Evolutionary conservation across 352 stramenopile genomes (phyloP).

Genomic region (Globisporangium canariense): DNA sequence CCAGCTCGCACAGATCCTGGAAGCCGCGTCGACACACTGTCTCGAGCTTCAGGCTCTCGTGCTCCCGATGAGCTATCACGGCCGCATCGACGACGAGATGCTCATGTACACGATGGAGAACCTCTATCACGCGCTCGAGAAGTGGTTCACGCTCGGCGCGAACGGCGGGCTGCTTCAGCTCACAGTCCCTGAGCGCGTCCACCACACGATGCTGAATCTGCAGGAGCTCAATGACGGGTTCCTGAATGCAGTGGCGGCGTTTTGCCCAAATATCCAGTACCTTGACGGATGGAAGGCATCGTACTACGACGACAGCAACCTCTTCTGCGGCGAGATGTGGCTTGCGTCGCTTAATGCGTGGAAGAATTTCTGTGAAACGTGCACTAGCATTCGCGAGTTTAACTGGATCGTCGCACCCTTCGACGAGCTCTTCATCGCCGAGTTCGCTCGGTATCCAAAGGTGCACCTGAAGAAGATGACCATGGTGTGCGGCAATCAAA

Average conservation of each 20-base stretch:
- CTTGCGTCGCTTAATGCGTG: constrained; percentile 4
- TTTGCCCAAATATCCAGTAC: constrained; percentile 21
- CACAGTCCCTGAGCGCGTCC: constrained; percentile 20
- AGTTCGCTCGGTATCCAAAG: neutral
- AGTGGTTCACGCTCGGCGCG: constrained; percentile 10
- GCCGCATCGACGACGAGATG: constrained; percentile 6
- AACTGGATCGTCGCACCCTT: constrained; percentile 17
- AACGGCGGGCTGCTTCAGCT: constrained; percentile 22
- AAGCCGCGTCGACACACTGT: constrained; percentile 11
- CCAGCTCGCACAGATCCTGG: constrained; percentile 4
- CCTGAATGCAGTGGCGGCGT: constrained; percentile 14
- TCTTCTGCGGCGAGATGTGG: constrained; percentile 20
- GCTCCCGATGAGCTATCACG: neutral
- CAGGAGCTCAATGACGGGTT: constrained; percentile 15
- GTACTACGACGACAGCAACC: constrained; percentile 11
- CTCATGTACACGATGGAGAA: neutral
- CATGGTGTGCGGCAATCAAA: constrained; percentile 8
- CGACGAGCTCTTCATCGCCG: neutral
- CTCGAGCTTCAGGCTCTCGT: constrained; percentile 9
- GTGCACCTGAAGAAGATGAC: constrained; percentile 10
- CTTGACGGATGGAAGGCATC: constrained; percentile 25
- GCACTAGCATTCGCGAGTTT: constrained; percentile 10
- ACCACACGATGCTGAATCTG: neutral
- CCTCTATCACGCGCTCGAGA: constrained; percentile 17
- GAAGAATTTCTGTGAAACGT: constrained; percentile 6